These are phyloP conservation scores for Neopestalotiopsis rosae DNA, from an alignment of 2,329 filamentous ascomycete genomes.

Conservation along the genomic window DNA sequence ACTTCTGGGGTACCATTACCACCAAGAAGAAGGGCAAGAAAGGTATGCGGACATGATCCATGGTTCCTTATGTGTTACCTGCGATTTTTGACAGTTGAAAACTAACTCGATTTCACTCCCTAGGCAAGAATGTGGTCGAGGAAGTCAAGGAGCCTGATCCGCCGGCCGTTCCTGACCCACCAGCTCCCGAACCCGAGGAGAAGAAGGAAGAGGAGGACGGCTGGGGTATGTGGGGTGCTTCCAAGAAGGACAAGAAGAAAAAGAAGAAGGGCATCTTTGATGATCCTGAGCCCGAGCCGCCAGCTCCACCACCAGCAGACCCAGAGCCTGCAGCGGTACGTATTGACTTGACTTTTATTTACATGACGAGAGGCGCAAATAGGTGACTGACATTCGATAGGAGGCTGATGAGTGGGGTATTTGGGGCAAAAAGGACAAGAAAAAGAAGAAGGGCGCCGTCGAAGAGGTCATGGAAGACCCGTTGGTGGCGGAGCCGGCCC, in stretches of 20 bases:
- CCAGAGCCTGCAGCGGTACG: slow-evolving; percentile 26
- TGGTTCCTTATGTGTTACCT: too few relatives aligned
- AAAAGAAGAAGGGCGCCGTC: slow-evolving; percentile 37
- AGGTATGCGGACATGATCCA: slow-evolving; percentile 12
- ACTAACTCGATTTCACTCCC: not conserved
- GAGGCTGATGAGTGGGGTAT: slow-evolving; percentile 25
- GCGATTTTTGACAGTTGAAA: too few relatives aligned
- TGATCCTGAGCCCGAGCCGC: slow-evolving; percentile 22
- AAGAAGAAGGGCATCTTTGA: slow-evolving; percentile 32
- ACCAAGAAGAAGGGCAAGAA: slow-evolving; percentile 29
- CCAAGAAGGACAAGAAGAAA: slow-evolving; percentile 40
- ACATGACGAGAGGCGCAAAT: too few relatives aligned
- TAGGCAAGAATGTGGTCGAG: slow-evolving; percentile 25
- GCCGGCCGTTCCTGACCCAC: slow-evolving; percentile 18
- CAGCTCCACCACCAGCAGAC: slow-evolving; percentile 35
- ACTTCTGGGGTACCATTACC: slow-evolving; percentile 21
- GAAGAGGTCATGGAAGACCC: slow-evolving; percentile 28
- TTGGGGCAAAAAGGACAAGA: slow-evolving; percentile 40
- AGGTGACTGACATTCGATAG: slow-evolving; percentile 10
- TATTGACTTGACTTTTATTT: too few relatives aligned
- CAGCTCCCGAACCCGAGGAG: slow-evolving; percentile 33
- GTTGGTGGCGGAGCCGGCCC: slow-evolving; percentile 25
- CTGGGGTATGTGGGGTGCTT: slow-evolving; percentile 32
- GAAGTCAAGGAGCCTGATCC: slow-evolving; percentile 29
- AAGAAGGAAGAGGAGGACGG: slow-evolving; percentile 28